Evolutionary conservation across 1,284 basidiomycete species (phyloP).

Genomic region (Sphagnurus paluster): DNA sequence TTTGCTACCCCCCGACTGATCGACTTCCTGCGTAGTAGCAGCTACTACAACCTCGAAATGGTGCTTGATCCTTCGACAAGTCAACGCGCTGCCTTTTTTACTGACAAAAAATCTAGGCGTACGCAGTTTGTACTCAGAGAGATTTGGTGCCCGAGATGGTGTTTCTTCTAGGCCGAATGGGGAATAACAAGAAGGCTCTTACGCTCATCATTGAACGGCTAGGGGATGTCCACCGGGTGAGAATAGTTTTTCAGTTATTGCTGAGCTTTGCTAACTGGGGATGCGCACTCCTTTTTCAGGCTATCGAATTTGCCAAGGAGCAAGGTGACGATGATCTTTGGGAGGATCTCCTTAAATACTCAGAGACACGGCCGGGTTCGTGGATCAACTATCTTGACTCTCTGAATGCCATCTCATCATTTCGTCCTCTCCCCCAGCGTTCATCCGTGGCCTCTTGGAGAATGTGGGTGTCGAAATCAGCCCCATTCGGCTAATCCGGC

Average conservation of each 20-base stretch:
- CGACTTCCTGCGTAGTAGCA: slow-evolving; percentile 90
- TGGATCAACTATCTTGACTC: slow-evolving; percentile 2
- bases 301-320: slow-evolving; percentile 98
- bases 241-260: slow-evolving; percentile 22
- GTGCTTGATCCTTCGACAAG: slow-evolving; percentile 36
- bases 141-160: slow-evolving; percentile 97
- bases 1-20: slow-evolving; percentile 81
- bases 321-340: slow-evolving; percentile 97
- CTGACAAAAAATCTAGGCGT: slow-evolving; percentile 60
- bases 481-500: slow-evolving; percentile 89
- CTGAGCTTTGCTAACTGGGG: background rate
- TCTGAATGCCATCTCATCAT: background rate
- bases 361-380: slow-evolving; percentile 87
- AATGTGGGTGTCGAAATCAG: slow-evolving; percentile 97
- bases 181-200: slow-evolving; percentile 93
- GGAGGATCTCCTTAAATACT: slow-evolving; percentile 95
- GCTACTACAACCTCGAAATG: slow-evolving; percentile 88
- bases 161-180: slow-evolving; percentile 95
- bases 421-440: slow-evolving; percentile 48
- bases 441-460: slow-evolving; percentile 93
- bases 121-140: slow-evolving; percentile 78
- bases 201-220: slow-evolving; percentile 95
- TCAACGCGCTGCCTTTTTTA: background rate
- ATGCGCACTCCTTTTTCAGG: slow-evolving; percentile 49
- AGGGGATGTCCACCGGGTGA: slow-evolving; percentile 86